Evolutionary conservation across 768 basidiomycete species (phyloP).

Genomic region (Boletellus sp.): DNA sequence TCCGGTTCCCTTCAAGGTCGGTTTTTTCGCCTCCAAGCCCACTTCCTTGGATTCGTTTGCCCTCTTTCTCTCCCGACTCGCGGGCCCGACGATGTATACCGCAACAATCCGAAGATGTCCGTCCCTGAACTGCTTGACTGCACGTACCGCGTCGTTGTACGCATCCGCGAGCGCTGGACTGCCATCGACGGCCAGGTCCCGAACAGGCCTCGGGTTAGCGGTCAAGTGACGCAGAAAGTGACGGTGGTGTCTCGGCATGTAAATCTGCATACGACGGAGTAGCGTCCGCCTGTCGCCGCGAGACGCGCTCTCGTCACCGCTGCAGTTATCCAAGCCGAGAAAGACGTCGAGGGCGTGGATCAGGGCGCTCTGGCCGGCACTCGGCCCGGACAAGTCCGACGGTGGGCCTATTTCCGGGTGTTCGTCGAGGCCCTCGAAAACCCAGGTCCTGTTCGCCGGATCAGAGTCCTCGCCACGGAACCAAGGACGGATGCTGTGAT

Average conservation of each 20-base stretch:
- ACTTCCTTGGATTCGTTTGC: conserved; percentile 3
- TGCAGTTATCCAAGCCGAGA: conserved; percentile 56
- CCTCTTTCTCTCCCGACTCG: conserved; percentile 27
- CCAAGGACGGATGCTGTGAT: conserved; percentile 74
- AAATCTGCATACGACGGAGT: conserved; percentile 69
- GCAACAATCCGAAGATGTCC: conserved; percentile 72
- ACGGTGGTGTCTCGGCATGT: conserved; percentile 83
- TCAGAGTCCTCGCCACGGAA: conserved; percentile 67
- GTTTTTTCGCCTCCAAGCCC: conserved; percentile 20
- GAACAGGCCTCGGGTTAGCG: conserved; percentile 49
- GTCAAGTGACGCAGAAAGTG: conserved; percentile 70
- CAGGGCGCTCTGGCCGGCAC: conserved; percentile 78
- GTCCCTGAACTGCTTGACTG: conserved; percentile 57
- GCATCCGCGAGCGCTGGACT: conserved; percentile 41
- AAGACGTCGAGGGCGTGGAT: conserved; percentile 74
- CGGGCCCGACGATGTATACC: conserved; percentile 73
- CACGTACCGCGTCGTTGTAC: conserved; percentile 44
- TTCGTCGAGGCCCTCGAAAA: conserved; percentile 57
- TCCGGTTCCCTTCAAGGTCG: conserved; percentile 64
- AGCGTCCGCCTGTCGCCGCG: conserved; percentile 37
- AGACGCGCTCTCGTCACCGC: conserved; percentile 14
- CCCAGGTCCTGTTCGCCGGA: conserved; percentile 42
- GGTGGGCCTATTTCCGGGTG: conserved; percentile 42
- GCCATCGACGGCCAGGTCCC: conserved; percentile 43
- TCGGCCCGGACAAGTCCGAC: conserved; percentile 67